phyloP scores from a whole-genome alignment of 306 rosid species.

The Purshia tridentata region DNA sequence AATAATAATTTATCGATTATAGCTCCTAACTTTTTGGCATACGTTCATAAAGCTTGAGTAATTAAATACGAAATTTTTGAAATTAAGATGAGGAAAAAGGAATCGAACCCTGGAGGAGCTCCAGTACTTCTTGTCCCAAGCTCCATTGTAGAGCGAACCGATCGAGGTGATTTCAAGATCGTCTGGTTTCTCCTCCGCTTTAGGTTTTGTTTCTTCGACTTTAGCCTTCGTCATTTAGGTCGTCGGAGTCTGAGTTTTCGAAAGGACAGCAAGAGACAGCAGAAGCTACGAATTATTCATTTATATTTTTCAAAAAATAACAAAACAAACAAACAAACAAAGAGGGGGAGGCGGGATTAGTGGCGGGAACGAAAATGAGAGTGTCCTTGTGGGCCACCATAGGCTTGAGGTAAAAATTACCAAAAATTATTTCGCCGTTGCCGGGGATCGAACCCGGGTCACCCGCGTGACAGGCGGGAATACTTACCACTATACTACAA shows the following conservation, averaged over 20 bases:
- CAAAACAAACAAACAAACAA: no score
- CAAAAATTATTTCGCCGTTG: conserved; percentile 15
- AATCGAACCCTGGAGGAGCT: conserved; percentile 82
- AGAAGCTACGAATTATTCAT: neutral
- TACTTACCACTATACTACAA: conserved; percentile 51
- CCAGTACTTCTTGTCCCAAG: conserved; percentile 94
- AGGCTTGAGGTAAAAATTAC: neutral
- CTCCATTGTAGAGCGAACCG: conserved; percentile 73
- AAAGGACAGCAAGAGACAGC: neutral
- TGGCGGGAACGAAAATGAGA: conserved; percentile 37
- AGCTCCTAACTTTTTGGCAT: neutral
- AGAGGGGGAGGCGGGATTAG: neutral
- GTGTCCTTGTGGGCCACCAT: neutral
- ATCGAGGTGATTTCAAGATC: conserved; percentile 73
- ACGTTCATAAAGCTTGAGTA: neutral
- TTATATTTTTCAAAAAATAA: neutral
- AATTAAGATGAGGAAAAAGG: neutral
- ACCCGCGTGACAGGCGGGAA: conserved; percentile 55
- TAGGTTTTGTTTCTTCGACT: conserved; percentile 20
- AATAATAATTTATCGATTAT: no score
- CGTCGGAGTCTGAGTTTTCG: neutral
- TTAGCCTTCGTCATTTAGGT: conserved; percentile 37
- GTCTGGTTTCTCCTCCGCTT: conserved; percentile 29
- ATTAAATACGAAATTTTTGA: neutral
- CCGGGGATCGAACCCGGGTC: conserved; percentile 58